These are phyloP conservation scores for Neurospora sublineolata DNA, from an alignment of 495 filamentous ascomycete genomes.

Conservation along the genomic window DNA sequence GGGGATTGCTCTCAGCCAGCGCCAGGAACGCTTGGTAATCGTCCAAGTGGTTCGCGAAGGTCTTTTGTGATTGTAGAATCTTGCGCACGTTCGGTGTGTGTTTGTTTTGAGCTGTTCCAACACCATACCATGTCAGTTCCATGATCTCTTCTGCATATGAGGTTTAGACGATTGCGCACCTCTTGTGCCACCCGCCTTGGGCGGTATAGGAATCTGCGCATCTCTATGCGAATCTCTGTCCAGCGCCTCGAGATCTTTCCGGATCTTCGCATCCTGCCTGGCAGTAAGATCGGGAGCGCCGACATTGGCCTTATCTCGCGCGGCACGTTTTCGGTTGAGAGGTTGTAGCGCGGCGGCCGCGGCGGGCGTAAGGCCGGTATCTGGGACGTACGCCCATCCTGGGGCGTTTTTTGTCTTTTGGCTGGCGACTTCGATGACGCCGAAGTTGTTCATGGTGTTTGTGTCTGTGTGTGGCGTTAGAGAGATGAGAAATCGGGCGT, in stretches of 20 bases:
- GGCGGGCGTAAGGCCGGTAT: constrained; percentile 50
- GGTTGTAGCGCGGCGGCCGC: constrained; percentile 35
- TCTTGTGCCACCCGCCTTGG: constrained; percentile 15
- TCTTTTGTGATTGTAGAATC: constrained; percentile 85
- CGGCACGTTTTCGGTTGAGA: constrained; percentile 50
- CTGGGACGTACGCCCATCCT: constrained; percentile 81
- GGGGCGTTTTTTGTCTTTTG: constrained; percentile 56
- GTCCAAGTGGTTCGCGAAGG: constrained; percentile 79
- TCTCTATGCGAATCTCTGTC: constrained; percentile 69
- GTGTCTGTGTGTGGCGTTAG: not conserved
- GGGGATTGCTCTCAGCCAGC: constrained; percentile 29
- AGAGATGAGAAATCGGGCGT: not conserved
- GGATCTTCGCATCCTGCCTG: constrained; percentile 62
- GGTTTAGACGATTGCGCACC: constrained; percentile 3
- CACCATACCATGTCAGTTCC: not conserved
- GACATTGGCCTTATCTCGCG: constrained; percentile 40
- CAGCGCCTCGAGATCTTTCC: constrained; percentile 67
- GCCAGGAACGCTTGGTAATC: constrained; percentile 69
- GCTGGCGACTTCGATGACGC: constrained; percentile 65
- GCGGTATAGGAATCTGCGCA: constrained; percentile 54
- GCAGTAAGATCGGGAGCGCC: constrained; percentile 52
- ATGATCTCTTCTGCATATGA: not conserved
- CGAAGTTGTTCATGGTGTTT: constrained; percentile 40
- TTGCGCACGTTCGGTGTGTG: constrained; percentile 72
- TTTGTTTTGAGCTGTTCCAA: constrained; percentile 35